Base-by-base conservation (phyloP, 139 green algal species). In the Volvox reticuliferus region DNA sequence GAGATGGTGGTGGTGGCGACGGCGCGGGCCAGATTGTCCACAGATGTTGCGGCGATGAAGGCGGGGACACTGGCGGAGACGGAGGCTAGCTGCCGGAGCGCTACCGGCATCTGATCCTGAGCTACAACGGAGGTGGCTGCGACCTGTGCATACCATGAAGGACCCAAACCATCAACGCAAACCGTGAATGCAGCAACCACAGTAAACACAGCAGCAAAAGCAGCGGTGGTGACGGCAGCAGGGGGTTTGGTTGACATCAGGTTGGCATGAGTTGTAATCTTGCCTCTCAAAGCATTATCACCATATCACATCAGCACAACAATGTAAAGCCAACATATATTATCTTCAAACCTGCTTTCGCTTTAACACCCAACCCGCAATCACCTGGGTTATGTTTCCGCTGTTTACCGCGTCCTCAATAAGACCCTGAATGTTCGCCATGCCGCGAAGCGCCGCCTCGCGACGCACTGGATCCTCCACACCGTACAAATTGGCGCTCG, bases 321-420 rank as follows among this genome's bases (percentile, higher is more conserved):
- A 55, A 55, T 55, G 44, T 55, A 55, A 55, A 55, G 44, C 44
- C 44, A 14, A 14, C 44, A 9, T 55, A 55, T 55, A 5, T 55
- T 55, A 55, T 55, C 44, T 55, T n/a, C n/a, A n/a, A n/a, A n/a
- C n/a, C n/a, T 55, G 44, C 44, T 55, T 55, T 55, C 44, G 44
- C 44, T 55, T 55, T 5, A 9, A 55, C 44, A 55, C 44, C 5
- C 44, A 73, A 28, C 65, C 16, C 62, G 1, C 61, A 76, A 32
- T 3, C 44, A 89, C 85, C 69, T 73, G 55, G 0, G 85, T 89
- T 20, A 89, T 55, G 71, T 89, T 89, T 19, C 69, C 44, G 28
- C 35, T 26, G 28, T 14, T 79, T 16, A 89, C 85, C 17, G 71
- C 37, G 14, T 6, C 44, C 71, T 65, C 32, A 13, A 89, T 61